Evolutionary conservation across 2,329 filamentous ascomycete species (phyloP), one percentile per base, ranked within the genome.

Genomic region (Pyricularia sp.): DNA sequence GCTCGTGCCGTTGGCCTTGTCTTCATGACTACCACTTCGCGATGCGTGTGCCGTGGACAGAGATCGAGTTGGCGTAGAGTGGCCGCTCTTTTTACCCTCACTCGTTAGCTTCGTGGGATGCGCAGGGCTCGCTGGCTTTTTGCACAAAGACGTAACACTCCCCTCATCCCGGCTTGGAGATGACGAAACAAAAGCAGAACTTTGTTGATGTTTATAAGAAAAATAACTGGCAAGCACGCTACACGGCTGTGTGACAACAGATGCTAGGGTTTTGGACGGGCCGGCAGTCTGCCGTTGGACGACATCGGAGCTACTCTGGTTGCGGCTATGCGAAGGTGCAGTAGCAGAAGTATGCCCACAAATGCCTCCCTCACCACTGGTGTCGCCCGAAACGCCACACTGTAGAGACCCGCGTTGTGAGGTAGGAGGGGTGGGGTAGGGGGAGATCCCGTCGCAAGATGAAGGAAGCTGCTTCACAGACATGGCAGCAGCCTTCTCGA

Each of bases 101-200:
- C 88, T 86, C 88, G 93, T 97, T 93, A 97, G 94, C 92, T 90
- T 91, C 84, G 88, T 91, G 80, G 91, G 85, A 83, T 87, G 85
- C 80, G 86, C 84, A 84, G 87, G 82, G 77, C 88, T 88, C 78
- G 86, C 85, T 80, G 86, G 89, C 78, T 86, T 80, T 77, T 79
- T 76, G 72, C 79, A 78, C 75, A 78, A 74, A 77, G 66, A 68
- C n/a, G 55, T 30, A 63, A 63, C 30, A 68, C 50, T 66, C 61
- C 77, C 73, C 71, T 73, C 73, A n/a, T 30, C 59, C 30, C 58
- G 30, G n/a, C 30, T 36, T 79, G 85, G 81, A 81, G 85, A 80
- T 79, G 78, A 81, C 74, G 83, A 79, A 76, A 81, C 80, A 74
- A 85, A 84, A 76, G 82, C 81, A 72, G 83, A 79, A 76, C 78